Conservation (phyloP, 108 stramenopile species). For the Skeletonema potamos region DNA sequence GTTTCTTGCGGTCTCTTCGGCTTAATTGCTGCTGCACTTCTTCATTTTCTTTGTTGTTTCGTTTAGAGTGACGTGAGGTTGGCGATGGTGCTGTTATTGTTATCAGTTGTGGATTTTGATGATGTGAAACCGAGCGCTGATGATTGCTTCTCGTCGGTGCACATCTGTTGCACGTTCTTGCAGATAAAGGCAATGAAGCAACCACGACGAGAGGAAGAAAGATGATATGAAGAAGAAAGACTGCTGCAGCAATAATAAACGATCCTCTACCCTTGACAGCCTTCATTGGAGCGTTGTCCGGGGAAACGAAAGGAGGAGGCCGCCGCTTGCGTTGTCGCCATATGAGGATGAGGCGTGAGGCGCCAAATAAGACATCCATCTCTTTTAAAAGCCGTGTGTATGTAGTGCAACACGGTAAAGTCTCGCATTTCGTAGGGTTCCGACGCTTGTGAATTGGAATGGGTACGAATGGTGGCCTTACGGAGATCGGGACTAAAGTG, state of each 20-base stretch:
- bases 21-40: background rate
- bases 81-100: background rate
- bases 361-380: no score
- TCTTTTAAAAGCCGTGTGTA: no score
- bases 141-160: background rate
- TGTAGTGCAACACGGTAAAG: no score
- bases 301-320: no score
- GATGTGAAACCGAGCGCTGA: background rate
- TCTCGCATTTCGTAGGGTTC: no score
- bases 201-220: background rate
- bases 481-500: no score
- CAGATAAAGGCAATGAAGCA: background rate
- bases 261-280: background rate
- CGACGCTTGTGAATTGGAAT: no score
- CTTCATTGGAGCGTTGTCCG: background rate
- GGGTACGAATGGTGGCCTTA: no score
- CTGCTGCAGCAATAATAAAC: background rate
- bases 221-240: background rate
- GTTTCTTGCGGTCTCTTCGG: slow-evolving; percentile 22
- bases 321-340: no score
- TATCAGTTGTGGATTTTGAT: background rate
- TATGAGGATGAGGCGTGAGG: no score
- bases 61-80: background rate
- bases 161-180: background rate
- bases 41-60: background rate